Evolutionary conservation across 2,329 filamentous ascomycete species (phyloP).

Genomic region (Talaromyces sp.): DNA sequence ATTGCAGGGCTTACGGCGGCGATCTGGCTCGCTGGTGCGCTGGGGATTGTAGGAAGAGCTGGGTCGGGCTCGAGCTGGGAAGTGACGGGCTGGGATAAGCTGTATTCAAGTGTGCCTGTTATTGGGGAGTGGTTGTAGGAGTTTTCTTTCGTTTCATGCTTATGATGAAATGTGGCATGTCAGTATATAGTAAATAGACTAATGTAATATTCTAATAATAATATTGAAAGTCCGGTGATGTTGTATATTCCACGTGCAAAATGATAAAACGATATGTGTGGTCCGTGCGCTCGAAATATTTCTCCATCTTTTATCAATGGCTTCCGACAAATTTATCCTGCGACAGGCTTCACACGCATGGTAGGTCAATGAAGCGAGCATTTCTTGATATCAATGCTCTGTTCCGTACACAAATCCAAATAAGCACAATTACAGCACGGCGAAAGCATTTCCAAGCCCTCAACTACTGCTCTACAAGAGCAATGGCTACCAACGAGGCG

Average conservation of each 20-base stretch:
- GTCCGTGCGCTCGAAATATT: constrained; percentile 7
- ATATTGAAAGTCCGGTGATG: not conserved
- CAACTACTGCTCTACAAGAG: constrained; percentile 16
- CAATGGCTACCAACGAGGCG: constrained; percentile 10
- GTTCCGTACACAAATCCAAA: not conserved
- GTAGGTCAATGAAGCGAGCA: constrained; percentile 4
- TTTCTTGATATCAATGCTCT: not conserved
- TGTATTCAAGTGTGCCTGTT: constrained; percentile 62
- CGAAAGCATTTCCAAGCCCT: constrained; percentile 11
- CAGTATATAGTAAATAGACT: not conserved
- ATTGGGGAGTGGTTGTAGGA: constrained; percentile 50
- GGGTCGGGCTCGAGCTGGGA: constrained; percentile 74
- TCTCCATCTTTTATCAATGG: not conserved
- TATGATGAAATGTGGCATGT: constrained; percentile 14
- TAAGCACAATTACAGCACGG: not conserved
- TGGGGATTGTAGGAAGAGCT: constrained; percentile 72
- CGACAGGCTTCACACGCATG: not conserved
- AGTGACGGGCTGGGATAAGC: constrained; percentile 71
- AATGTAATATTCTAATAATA: constrained; percentile 7
- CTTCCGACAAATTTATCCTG: not conserved
- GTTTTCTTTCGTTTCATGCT: not conserved
- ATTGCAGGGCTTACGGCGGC: constrained; percentile 56
- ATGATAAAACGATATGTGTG: not conserved
- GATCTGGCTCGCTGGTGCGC: constrained; percentile 77
- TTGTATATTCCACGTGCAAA: not conserved